Conservation (phyloP, 2,329 filamentous ascomycete genomes). For the Mycosphaerella sp. region DNA sequence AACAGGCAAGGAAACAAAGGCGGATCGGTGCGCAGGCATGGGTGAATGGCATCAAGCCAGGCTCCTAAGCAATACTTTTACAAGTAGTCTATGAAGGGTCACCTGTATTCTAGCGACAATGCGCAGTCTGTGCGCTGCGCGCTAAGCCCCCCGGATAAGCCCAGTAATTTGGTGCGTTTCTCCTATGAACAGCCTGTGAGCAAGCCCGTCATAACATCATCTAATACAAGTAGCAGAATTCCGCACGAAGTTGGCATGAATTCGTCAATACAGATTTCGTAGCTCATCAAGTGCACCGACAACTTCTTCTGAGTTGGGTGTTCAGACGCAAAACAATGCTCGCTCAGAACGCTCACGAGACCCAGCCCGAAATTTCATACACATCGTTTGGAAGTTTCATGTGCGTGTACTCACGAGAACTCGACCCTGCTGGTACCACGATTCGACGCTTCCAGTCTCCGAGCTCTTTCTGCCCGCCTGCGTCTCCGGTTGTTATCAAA, state of each 20-base stretch:
- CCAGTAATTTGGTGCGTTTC: too few species aligned
- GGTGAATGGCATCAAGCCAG: background rate
- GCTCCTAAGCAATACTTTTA: background rate
- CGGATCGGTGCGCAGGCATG: background rate
- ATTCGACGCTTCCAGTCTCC: conserved; percentile 32
- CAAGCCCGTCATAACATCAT: too few species aligned
- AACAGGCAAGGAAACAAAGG: conserved; percentile 15
- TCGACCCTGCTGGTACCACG: conserved; percentile 39
- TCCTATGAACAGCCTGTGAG: too few species aligned
- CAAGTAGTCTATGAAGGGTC: background rate
- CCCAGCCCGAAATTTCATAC: background rate
- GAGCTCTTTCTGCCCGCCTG: conserved; percentile 49
- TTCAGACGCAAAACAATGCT: background rate
- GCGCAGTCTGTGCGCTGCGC: too few species aligned
- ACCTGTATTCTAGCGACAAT: too few species aligned
- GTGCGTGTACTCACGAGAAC: conserved; percentile 37
- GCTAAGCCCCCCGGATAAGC: too few species aligned
- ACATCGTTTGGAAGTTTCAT: background rate
- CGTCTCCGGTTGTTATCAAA: conserved; percentile 51
- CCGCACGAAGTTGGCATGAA: background rate
- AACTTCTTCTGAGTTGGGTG: background rate
- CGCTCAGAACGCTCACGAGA: background rate
- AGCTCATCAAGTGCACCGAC: background rate
- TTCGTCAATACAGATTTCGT: background rate
- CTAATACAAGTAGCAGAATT: too few species aligned